Evolutionary conservation across 1,284 basidiomycete species (phyloP), one percentile per base, ranked within the genome.

Genomic region (Rhodotorula sp.): DNA sequence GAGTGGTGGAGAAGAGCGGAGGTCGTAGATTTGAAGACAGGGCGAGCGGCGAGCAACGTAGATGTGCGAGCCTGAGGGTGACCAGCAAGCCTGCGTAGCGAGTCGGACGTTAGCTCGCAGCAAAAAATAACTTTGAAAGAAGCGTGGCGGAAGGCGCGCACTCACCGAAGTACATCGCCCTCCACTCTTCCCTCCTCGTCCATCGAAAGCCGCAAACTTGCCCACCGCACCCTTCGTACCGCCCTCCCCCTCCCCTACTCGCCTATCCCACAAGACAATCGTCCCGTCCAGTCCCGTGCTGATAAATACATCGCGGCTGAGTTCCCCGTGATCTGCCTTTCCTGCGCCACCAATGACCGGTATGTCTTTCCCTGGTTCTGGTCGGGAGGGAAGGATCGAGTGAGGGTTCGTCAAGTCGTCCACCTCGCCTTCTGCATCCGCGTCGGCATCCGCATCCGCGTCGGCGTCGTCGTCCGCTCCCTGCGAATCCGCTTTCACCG

Each of bases 21-120:
- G 87, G 79, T 99, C 96, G 90, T 92, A 99, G 39, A 97, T 87
- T 77, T 98, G 94, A 59, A 99, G 87, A 0, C 89, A 88, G 36
- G 92, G 91, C 78, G 96, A 95, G 66, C 94, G 84, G 68, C 96
- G 84, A 0, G 95, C 95, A 10, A 92, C 94, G 77, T 92, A 92
- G 49, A 99, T 88, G 75, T 93, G 89, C 17, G 85, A 85, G 17
- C 95, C 95, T 73, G 92, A 88, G 5, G 88, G 86, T 24, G 91
- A 92, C 92, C 94, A 99, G 78, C 89, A 91, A n/a, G 92, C 92
- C 92, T 95, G 76, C 24, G 64, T 13, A 44, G 39, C 39, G 39
- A 44, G 39, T 15, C 39, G 39, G 13, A 44, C n/a, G 39, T 44
- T 44, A 36, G 36, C 36, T 13, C 59, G 58, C n/a, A n/a, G n/a